phyloP scores from a whole-genome alignment of 2,329 filamentous ascomycete species.

The Alternaria ventricosa region DNA sequence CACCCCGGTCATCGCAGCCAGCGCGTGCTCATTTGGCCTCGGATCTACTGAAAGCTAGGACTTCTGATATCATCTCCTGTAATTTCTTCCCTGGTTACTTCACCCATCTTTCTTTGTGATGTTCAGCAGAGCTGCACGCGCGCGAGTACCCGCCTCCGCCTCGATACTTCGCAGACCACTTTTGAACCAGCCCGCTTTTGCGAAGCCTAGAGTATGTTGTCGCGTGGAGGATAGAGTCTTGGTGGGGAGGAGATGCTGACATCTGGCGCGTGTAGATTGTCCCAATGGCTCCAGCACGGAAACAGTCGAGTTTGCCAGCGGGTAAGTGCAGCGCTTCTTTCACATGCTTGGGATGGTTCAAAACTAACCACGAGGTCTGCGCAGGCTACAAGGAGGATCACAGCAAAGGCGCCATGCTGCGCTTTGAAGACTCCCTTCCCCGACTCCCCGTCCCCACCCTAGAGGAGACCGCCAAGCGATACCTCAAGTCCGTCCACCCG shows the following conservation, averaged over 20 bases:
- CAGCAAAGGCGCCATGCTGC: constrained; percentile 79
- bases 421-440: constrained; percentile 86
- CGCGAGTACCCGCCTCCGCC: constrained; percentile 48
- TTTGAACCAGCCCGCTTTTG: constrained; percentile 27
- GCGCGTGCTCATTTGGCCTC: constrained; percentile 30
- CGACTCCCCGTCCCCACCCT: constrained; percentile 80
- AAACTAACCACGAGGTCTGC: not conserved
- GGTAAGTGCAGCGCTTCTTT: constrained; percentile 43
- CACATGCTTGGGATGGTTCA: constrained; percentile 17
- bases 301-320: constrained; percentile 55
- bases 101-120: constrained; percentile 35
- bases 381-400: constrained; percentile 80
- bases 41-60: constrained; percentile 26
- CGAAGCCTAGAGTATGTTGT: constrained; percentile 38
- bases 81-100: constrained; percentile 12
- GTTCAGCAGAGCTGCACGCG: constrained; percentile 50
- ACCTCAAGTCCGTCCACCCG: constrained; percentile 80
- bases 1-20: constrained; percentile 23
- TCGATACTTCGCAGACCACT: constrained; percentile 46
- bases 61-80: constrained; percentile 16
- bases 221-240: not conserved
- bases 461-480: constrained; percentile 80
- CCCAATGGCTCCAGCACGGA: constrained; percentile 47
- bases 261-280: constrained; percentile 30
- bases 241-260: constrained; percentile 14